phyloP scores from a whole-genome alignment of 768 basidiomycete species.

The Suillus plorans region DNA sequence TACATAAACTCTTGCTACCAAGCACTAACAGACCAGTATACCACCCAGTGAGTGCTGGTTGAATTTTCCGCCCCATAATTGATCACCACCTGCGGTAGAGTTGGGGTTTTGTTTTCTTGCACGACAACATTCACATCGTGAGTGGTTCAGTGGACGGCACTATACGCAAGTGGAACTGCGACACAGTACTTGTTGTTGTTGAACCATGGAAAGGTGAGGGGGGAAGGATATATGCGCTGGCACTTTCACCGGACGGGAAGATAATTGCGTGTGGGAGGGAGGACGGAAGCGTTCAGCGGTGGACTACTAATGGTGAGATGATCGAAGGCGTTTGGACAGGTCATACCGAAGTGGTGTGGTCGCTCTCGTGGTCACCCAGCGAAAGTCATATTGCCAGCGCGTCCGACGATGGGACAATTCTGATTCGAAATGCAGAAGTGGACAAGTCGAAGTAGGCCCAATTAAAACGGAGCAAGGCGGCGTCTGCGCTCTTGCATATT shows the following conservation, averaged over 20 bases:
- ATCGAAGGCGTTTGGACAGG: neutral
- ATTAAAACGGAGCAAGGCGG: neutral
- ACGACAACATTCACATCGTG: neutral
- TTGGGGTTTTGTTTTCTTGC: neutral
- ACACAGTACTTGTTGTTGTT: neutral
- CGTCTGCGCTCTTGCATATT: neutral
- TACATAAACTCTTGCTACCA: neutral
- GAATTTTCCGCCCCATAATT: neutral
- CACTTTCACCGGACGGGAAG: neutral
- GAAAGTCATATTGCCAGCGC: neutral
- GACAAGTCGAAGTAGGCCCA: neutral
- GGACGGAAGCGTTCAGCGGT: neutral
- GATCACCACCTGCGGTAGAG: neutral
- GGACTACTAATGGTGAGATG: neutral
- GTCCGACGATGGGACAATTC: neutral
- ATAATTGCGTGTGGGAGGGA: neutral
- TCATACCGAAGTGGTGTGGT: neutral
- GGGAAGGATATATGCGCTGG: neutral
- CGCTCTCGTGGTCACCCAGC: neutral
- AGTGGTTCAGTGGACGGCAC: neutral
- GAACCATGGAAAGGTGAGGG: neutral
- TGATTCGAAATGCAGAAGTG: neutral
- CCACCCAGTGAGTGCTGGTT: neutral
- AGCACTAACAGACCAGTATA: neutral
- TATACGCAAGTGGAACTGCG: neutral